Evolutionary conservation across 2,329 filamentous ascomycete genomes (phyloP).

Genomic region (Magnaporthales sp.): DNA sequence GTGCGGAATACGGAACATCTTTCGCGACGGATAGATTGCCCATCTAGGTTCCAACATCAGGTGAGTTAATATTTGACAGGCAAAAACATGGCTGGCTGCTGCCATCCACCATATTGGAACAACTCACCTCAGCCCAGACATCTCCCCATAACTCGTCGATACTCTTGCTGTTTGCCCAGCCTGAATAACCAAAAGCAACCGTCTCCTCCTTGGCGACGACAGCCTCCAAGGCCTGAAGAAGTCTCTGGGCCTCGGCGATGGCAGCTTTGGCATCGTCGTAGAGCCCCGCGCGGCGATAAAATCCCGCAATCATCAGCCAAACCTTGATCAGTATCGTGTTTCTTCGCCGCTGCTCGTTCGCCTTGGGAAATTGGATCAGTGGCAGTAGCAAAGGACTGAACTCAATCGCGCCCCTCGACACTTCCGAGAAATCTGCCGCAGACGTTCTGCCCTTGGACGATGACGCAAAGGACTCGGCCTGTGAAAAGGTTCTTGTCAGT

Average conservation of each 20-base stretch:
- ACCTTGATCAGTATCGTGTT: constrained; percentile 59
- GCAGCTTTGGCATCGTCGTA: constrained; percentile 74
- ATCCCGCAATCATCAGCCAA: constrained; percentile 82
- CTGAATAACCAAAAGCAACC: constrained; percentile 51
- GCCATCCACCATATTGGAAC: background rate
- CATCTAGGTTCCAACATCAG: constrained; percentile 33
- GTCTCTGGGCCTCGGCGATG: constrained; percentile 69
- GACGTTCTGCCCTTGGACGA: constrained; percentile 27
- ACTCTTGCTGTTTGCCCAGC: constrained; percentile 75
- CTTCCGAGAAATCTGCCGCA: constrained; percentile 21
- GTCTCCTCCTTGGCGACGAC: constrained; percentile 48
- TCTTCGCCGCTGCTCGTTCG: constrained; percentile 40
- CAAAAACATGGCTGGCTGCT: background rate
- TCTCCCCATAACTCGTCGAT: constrained; percentile 81
- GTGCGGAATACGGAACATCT: constrained; percentile 56
- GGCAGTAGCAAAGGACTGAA: constrained; percentile 40
- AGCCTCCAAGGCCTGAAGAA: constrained; percentile 61
- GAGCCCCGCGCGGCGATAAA: constrained; percentile 77
- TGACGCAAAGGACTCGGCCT: constrained; percentile 37
- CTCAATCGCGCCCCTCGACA: constrained; percentile 30
- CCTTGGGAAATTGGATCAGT: constrained; percentile 44
- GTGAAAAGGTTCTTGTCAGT: constrained; percentile 31
- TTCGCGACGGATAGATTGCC: constrained; percentile 59
- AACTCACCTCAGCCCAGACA: constrained; percentile 67
- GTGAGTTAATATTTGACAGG: constrained; percentile 1